These are phyloP conservation scores for Orbilia brochopaga DNA, from an alignment of 2,329 filamentous ascomycete genomes.

Conservation along the genomic window DNA sequence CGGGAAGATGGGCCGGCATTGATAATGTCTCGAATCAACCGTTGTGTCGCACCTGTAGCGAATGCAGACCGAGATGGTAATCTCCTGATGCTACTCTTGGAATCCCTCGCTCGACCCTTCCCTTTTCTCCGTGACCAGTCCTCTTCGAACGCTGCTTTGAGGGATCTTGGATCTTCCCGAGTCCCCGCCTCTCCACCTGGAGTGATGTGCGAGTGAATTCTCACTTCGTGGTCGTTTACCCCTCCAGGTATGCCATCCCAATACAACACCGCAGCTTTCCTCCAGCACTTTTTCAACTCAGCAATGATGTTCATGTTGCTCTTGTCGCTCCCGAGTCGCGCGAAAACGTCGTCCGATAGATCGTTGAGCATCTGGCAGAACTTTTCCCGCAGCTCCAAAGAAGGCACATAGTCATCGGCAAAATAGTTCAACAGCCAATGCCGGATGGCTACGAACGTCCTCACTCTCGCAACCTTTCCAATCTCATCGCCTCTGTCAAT, in stretches of 20 bases:
- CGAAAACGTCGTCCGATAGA: constrained; percentile 64
- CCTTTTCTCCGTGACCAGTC: constrained; percentile 45
- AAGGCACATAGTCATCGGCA: constrained; percentile 80
- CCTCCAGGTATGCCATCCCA: constrained; percentile 69
- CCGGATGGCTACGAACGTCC: constrained; percentile 90
- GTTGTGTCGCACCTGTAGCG: constrained; percentile 39
- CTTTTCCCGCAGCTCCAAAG: constrained; percentile 53
- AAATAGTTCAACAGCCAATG: constrained; percentile 99
- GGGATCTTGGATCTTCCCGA: constrained; percentile 49
- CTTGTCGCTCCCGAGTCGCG: constrained; percentile 63
- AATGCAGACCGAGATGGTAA: constrained; percentile 40
- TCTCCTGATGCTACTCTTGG: constrained; percentile 48
- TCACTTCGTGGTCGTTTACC: constrained; percentile 47
- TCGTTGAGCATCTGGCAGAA: constrained; percentile 55
- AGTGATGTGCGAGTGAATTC: constrained; percentile 55
- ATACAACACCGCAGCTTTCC: constrained; percentile 83
- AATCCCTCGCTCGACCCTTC: constrained; percentile 39
- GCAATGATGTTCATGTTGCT: constrained; percentile 83
- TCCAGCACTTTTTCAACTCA: constrained; percentile 97
- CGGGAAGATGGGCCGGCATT: constrained; percentile 30
- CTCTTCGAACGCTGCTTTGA: constrained; percentile 43
- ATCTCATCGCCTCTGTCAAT: constrained; percentile 78
- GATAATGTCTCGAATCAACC: constrained; percentile 48
- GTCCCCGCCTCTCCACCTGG: constrained; percentile 53
- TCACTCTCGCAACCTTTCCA: constrained; percentile 90